Percentiles rank a stretch among this genome's conserved stretches.
These are phyloP conservation scores for Diaporthe longicolla DNA, from an alignment of 2,329 filamentous ascomycete species.

Conservation along the genomic window DNA sequence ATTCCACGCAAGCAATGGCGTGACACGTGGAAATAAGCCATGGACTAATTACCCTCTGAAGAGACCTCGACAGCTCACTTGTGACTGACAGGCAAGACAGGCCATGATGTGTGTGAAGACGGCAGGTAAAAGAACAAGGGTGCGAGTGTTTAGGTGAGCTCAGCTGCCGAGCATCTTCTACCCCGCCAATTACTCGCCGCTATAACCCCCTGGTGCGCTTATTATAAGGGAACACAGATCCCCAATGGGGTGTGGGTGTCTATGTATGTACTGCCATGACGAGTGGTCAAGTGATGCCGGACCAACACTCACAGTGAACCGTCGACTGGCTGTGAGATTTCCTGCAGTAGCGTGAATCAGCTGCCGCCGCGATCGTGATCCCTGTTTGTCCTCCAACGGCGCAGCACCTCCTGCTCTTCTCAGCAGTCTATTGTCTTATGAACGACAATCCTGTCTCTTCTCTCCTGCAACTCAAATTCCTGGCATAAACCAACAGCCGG, in stretches of 20 bases:
- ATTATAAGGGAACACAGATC: neutral
- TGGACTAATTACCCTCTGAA: neutral
- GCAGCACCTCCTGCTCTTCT: neutral
- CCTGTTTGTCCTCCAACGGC: conserved; percentile 24
- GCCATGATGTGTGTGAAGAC: no score
- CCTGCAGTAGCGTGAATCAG: conserved; percentile 35
- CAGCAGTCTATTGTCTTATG: neutral
- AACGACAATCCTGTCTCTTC: neutral
- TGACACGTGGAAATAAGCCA: neutral
- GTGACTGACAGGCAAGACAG: neutral
- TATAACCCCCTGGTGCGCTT: neutral
- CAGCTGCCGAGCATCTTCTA: conserved; percentile 1
- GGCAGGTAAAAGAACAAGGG: neutral
- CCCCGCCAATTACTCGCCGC: conserved; percentile 9
- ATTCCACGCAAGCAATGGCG: neutral
- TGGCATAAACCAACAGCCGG: neutral
- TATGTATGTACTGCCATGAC: neutral
- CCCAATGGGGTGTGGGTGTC: neutral
- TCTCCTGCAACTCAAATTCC: neutral
- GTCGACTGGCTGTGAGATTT: neutral
- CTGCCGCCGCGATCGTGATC: conserved; percentile 20
- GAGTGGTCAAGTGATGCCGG: conserved; percentile 22
- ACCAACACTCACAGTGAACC: neutral
- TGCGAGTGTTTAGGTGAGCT: neutral
- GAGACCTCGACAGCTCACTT: neutral